Percentiles rank a stretch among this genome's conserved stretches.
Evolutionary conservation across 768 basidiomycete species (phyloP).

Genomic region (Boletus rufocinnamomeus): DNA sequence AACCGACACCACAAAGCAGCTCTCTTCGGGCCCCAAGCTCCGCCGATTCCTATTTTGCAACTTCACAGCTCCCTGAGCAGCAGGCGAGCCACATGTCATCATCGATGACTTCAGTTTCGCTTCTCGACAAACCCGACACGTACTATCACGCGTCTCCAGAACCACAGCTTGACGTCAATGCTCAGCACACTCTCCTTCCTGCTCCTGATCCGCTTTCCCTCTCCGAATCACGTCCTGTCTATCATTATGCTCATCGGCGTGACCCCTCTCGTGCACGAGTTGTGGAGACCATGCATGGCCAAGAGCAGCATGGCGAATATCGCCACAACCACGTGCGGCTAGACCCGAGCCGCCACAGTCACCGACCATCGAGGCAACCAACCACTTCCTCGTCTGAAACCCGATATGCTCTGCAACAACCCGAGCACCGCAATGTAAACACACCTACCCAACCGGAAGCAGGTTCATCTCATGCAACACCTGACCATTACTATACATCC

Average conservation of each 20-base stretch:
- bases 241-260: conserved; percentile 33
- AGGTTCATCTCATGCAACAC: conserved; percentile 16
- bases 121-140: conserved; percentile 29
- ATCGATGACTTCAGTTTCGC: conserved; percentile 30
- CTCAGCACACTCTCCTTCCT: conserved; percentile 24
- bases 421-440: conserved; percentile 14
- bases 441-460: conserved; percentile 26
- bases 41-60: conserved; percentile 28
- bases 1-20: conserved; percentile 17
- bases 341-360: conserved; percentile 14
- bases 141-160: conserved; percentile 31
- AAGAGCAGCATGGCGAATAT: conserved; percentile 32
- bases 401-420: conserved; percentile 22
- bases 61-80: conserved; percentile 27
- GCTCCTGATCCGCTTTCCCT: conserved; percentile 34
- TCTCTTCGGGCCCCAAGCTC: conserved; percentile 24
- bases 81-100: conserved; percentile 29
- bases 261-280: conserved; percentile 30
- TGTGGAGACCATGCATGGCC: conserved; percentile 26
- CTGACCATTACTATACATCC: conserved; percentile 21
- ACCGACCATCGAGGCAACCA: conserved; percentile 21
- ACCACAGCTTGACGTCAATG: conserved; percentile 34
- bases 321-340: conserved; percentile 26
- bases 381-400: conserved; percentile 23
- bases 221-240: conserved; percentile 30